A percentile compares a stretch with the other conserved stretches of the same genome.
phyloP scores from a whole-genome alignment of 768 basidiomycete species.

The Suillus subalutaceus region DNA sequence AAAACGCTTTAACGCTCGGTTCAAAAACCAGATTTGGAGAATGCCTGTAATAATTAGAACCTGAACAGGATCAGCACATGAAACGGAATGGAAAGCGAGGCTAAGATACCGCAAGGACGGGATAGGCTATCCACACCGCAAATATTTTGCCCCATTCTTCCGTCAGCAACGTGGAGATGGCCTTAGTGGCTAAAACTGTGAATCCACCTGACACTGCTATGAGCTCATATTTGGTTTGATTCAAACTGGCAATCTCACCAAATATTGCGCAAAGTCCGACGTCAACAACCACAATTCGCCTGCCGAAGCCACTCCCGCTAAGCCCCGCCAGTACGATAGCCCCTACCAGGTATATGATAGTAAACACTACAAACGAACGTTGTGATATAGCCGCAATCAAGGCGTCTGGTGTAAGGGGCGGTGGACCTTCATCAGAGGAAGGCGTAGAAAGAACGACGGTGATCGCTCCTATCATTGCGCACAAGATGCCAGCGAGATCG shows the following conservation, averaged over 20 bases:
- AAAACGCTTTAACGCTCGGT: constrained; percentile 89
- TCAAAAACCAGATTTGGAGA: constrained; percentile 84
- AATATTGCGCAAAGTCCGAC: constrained; percentile 87
- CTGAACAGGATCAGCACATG: constrained; percentile 38
- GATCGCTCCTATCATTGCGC: constrained; percentile 87
- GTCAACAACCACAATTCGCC: constrained; percentile 78
- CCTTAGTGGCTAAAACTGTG: constrained; percentile 94
- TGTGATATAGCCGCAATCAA: constrained; percentile 72
- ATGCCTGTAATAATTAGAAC: constrained; percentile 74
- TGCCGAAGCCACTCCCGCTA: constrained; percentile 66
- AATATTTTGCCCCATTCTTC: constrained; percentile 78
- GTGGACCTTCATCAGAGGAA: constrained; percentile 60
- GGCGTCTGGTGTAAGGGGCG: constrained; percentile 61
- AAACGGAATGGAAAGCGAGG: neutral
- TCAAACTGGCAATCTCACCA: constrained; percentile 44
- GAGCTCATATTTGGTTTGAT: constrained; percentile 6
- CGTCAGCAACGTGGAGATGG: constrained; percentile 83
- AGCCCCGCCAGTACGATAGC: constrained; percentile 64
- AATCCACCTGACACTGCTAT: constrained; percentile 67
- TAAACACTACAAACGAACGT: constrained; percentile 75
- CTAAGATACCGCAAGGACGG: constrained; percentile 63
- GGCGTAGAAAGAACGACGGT: constrained; percentile 89
- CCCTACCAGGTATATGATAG: constrained; percentile 59
- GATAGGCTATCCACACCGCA: constrained; percentile 81
- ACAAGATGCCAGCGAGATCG: constrained; percentile 74